Evolutionary conservation across 331 rosid species (phyloP).

Genomic region (Phaseolus coccineus): DNA sequence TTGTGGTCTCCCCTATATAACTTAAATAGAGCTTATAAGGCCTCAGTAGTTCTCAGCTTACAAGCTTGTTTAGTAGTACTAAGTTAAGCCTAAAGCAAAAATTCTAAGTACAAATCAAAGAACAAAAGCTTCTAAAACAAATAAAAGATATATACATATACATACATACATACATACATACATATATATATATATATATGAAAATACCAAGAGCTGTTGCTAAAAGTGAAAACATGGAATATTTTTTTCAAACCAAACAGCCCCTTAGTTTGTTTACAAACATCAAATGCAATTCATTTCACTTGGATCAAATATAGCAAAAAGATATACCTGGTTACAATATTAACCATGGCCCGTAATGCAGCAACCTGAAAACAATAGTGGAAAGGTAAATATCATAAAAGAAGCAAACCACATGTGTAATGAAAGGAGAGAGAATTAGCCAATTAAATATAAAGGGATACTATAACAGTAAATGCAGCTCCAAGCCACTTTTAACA

Average conservation of each 20-base stretch:
- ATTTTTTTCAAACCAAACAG: not conserved
- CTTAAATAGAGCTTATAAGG: too few species aligned
- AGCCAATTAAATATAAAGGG: slow-evolving; percentile 33
- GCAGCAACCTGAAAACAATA: slow-evolving; percentile 90
- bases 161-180: too few species aligned
- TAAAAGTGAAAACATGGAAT: not conserved
- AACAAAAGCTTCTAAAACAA: not conserved
- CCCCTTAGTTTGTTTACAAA: slow-evolving; percentile 3
- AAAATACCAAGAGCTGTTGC: not conserved
- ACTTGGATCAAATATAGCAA: slow-evolving; percentile 39
- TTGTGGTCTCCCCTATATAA: not conserved
- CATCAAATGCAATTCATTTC: slow-evolving; percentile 38
- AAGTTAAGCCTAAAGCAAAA: not conserved
- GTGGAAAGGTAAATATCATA: slow-evolving; percentile 32
- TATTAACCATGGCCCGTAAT: slow-evolving; percentile 98
- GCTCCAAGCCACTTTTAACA: not conserved
- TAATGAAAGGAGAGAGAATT: slow-evolving; percentile 11
- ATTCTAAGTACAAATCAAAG: slow-evolving; percentile 6
- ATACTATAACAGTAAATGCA: slow-evolving; percentile 2
- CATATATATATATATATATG: not conserved
- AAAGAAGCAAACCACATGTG: slow-evolving; percentile 38
- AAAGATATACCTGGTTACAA: slow-evolving; percentile 82
- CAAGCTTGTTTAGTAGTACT: too few species aligned
- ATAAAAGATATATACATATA: not conserved
- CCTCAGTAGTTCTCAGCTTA: too few species aligned